A percentile compares a stretch with the other conserved stretches of the same genome.
phyloP scores from a whole-genome alignment of 1,284 basidiomycete species.

The Austroboletus niveus region DNA sequence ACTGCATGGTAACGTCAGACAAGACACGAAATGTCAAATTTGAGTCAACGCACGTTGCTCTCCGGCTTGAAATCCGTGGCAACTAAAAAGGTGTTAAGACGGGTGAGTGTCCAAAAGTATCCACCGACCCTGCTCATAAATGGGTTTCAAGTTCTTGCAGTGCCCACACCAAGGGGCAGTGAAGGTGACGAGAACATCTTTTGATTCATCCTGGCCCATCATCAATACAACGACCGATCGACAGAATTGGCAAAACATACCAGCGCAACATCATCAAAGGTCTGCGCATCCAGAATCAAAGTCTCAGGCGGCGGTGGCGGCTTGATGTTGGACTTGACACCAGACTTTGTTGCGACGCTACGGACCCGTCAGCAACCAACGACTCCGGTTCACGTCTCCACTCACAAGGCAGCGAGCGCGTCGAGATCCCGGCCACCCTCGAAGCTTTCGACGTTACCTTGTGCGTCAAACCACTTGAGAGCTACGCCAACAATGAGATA shows the following conservation, averaged over 20 bases:
- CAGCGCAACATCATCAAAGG: constrained; percentile 76
- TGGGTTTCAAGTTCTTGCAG: constrained; percentile 86
- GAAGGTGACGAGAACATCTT: constrained; percentile 90
- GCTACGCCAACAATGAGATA: constrained; percentile 46
- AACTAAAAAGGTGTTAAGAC: constrained; percentile 38
- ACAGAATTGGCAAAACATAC: constrained; percentile 38
- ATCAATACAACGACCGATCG: constrained; percentile 1
- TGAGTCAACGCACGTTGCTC: constrained; percentile 51
- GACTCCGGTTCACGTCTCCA: constrained; percentile 3
- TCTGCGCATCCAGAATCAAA: constrained; percentile 64
- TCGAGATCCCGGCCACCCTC: constrained; percentile 82
- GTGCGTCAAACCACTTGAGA: constrained; percentile 84
- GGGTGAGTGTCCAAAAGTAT: background rate
- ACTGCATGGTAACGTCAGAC: constrained; percentile 43
- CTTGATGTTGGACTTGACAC: constrained; percentile 83
- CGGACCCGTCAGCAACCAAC: background rate
- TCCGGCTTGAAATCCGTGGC: constrained; percentile 80
- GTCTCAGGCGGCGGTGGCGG: constrained; percentile 78
- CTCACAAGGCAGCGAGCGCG: constrained; percentile 72
- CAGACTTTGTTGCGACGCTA: constrained; percentile 74
- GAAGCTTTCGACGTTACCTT: constrained; percentile 71
- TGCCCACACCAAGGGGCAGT: constrained; percentile 89
- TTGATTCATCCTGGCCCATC: constrained; percentile 57
- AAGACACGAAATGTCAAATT: background rate
- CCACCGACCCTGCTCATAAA: constrained; percentile 66